Evolutionary conservation across 345 rosid genomes (phyloP), one percentile per base, ranked within the genome.

Genomic region (Camelina neglecta): DNA sequence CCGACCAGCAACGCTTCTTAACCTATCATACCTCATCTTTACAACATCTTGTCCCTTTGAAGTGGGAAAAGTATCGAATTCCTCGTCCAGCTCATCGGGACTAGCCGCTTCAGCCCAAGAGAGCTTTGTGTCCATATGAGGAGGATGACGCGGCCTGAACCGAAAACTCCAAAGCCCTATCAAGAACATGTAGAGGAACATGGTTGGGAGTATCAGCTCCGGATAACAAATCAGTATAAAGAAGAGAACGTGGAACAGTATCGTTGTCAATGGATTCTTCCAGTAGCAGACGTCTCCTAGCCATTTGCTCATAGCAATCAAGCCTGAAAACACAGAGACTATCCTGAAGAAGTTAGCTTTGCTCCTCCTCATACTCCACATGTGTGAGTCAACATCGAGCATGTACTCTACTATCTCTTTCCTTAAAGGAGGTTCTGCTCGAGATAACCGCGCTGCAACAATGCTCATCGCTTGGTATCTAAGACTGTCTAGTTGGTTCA

Each of bases 311-410:
- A 88, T 80, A 5, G 90, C 79, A 44, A 92, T 83, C 39, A 78
- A 56, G 7, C 92, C 87, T 3, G 96, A 88, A 76, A 92, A 83
- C 23, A 90, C 72, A 4, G 93, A 88, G 39, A 90, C 92, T 59
- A 92, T 85, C 51, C 97, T 81, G 80, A 92, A 92, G 85, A 92
- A 92, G 81, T 92, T 88, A 31, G 96, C 97, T 83, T 91, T 89
- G 80, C 97, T 91, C 72, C 97, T 86, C 72, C 97, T 81, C 94
- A 91, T 86, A 79, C 97, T 92, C 97, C 97, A 92, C 90, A 87
- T 88, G 72, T 92, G 96, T 8, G 97, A 90, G 76, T 90, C 97
- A 68, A 90, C 97, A 56, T 92, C 97, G n/a, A 92, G 84, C 97
- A 90, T 88, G 60, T 88, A 92, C 85, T 90, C 97, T 7, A 92